Evolutionary conservation across 768 basidiomycete genomes (phyloP).

Genomic region (Hortiboletus campestris): DNA sequence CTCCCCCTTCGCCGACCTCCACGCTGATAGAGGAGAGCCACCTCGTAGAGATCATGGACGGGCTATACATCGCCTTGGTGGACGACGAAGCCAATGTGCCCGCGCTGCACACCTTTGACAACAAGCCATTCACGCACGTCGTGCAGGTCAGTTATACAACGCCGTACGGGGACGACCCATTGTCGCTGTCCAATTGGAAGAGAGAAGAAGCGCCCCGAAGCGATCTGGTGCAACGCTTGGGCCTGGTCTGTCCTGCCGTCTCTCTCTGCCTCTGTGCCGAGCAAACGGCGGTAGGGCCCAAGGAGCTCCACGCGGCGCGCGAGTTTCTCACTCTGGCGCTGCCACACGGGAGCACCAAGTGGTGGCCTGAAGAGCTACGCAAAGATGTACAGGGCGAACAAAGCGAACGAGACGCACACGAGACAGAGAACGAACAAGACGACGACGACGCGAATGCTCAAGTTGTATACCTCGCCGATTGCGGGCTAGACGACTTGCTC

Average conservation of each 20-base stretch:
- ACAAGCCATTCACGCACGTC: slow-evolving; percentile 20
- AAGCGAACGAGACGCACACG: too few species aligned
- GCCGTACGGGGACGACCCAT: neutral
- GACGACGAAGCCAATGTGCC: slow-evolving; percentile 10
- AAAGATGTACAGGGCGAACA: neutral
- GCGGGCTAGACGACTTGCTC: neutral
- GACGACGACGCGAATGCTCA: neutral
- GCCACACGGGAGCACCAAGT: slow-evolving; percentile 25
- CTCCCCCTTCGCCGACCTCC: neutral
- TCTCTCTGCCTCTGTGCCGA: neutral
- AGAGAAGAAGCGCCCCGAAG: neutral
- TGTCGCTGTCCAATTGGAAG: neutral
- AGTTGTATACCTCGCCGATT: slow-evolving; percentile 1
- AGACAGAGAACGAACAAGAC: neutral
- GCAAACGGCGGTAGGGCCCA: slow-evolving; percentile 27
- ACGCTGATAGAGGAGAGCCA: neutral
- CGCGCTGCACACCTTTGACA: slow-evolving; percentile 9
- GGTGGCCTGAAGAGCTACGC: neutral
- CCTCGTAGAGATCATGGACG: slow-evolving; percentile 9
- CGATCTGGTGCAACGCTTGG: neutral
- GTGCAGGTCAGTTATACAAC: slow-evolving; percentile 10
- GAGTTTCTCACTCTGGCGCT: slow-evolving; percentile 44
- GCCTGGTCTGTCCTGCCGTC: neutral
- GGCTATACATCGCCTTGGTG: slow-evolving; percentile 20
- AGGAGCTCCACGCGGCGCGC: slow-evolving; percentile 39